Base-by-base conservation (phyloP, 768 basidiomycete genomes). In the Boletellus ananiceps region DNA sequence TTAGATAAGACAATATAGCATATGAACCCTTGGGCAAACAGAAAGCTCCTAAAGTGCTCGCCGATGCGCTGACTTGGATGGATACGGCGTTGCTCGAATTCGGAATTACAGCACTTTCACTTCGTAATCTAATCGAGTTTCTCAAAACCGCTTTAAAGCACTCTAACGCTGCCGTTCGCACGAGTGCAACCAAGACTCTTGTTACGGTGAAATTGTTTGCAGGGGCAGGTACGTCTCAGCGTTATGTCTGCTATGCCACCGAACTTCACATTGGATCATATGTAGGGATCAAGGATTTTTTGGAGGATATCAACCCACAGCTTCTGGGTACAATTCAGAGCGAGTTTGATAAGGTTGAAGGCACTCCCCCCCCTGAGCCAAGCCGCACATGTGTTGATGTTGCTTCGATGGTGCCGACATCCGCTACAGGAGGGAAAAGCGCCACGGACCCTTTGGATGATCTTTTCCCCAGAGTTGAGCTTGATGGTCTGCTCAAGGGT, bases 21-120 rank as follows among this genome's bases (percentile, higher is more conserved):
- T 99, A 96, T 63, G 96, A 97, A 19, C 88, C 95, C 0, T 71
- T 99, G 60, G 80, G 81, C 25, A 96, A 94, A 69, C 93, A 93
- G 65, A 99, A 99, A 65, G 95, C 96, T 3, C 95, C 96, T 0
- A 99, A 98, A 69, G 91, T 93, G 37, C 77, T 97, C 31, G 91
- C 93, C 0, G 96, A 99, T 64, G 85, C 93, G 2, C 69, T 94
- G 40, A 70, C 75, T 21, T 98, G 95, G 93, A 79, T 96, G 50
- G 92, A 93, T 50, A 78, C 82, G 31, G 86, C 88, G 8, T 69
- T 99, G 29, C 75, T 74, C 15, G 96, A 98, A 49, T 99, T 99
- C 64, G 96, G 96, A 35, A 88, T 93, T 52, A 78, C 81, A 21
- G 94, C 94, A 4, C 62, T 99, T 29, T 82, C 88, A 5, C 75